Percentiles rank a stretch among this genome's conserved stretches.
Evolutionary conservation across 2,329 filamentous ascomycete genomes (phyloP).

Genomic region (Ascochyta rabiei): DNA sequence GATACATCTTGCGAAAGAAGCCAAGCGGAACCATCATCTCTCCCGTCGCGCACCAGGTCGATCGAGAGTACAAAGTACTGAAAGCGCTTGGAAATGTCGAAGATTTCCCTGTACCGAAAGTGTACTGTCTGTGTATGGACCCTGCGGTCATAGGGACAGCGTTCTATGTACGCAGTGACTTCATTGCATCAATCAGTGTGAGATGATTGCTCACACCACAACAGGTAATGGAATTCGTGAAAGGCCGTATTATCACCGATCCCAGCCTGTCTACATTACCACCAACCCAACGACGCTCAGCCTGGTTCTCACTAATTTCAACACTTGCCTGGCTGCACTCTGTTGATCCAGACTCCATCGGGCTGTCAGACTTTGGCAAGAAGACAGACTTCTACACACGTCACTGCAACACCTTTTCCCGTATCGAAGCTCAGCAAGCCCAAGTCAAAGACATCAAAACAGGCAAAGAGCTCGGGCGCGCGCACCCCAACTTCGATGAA

Average conservation of each 20-base stretch:
- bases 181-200: not conserved
- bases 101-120: slow-evolving; percentile 84
- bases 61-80: slow-evolving; percentile 90
- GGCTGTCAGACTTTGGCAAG: slow-evolving; percentile 75
- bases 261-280: slow-evolving; percentile 74
- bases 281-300: slow-evolving; percentile 63
- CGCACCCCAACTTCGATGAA: slow-evolving; percentile 76
- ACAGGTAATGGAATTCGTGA: slow-evolving; percentile 86
- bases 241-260: slow-evolving; percentile 91
- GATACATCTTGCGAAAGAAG: slow-evolving; percentile 93
- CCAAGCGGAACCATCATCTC: slow-evolving; percentile 89
- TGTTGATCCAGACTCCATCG: slow-evolving; percentile 69
- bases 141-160: slow-evolving; percentile 77
- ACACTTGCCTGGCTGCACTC: slow-evolving; percentile 85
- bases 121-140: slow-evolving; percentile 87
- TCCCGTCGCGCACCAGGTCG: slow-evolving; percentile 91
- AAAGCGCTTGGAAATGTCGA: slow-evolving; percentile 73
- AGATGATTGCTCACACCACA: not conserved
- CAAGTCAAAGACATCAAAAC: slow-evolving; percentile 75
- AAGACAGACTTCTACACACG: slow-evolving; percentile 78
- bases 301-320: slow-evolving; percentile 63
- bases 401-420: slow-evolving; percentile 81
- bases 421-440: slow-evolving; percentile 79
- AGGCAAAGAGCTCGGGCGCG: slow-evolving; percentile 67
- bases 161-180: slow-evolving; percentile 66